These are phyloP conservation scores for Phialophora verrucosa DNA, from an alignment of 2,329 filamentous ascomycete genomes.

Conservation along the genomic window DNA sequence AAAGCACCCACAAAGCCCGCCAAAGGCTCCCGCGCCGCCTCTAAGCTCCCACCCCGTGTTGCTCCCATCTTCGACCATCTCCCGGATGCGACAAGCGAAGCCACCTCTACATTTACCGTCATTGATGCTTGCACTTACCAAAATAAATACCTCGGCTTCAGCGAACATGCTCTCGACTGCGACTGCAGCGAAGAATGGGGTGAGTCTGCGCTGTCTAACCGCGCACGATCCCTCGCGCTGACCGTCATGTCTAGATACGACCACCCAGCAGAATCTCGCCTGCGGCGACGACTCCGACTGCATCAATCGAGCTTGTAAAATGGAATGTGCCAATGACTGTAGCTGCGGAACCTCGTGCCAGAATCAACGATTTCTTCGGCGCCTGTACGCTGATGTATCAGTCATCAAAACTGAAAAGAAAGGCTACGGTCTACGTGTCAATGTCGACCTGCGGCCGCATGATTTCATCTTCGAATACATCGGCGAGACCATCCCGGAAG, in stretches of 20 bases:
- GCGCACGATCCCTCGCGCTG: conserved; percentile 21
- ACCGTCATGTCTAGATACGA: conserved; percentile 54
- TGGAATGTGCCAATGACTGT: conserved; percentile 89
- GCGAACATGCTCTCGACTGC: conserved; percentile 92
- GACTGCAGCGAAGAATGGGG: conserved; percentile 95
- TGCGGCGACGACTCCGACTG: conserved; percentile 97
- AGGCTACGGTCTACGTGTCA: conserved; percentile 86
- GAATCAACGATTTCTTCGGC: conserved; percentile 92
- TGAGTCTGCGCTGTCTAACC: conserved; percentile 58
- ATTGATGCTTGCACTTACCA: conserved; percentile 89
- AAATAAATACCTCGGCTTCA: conserved; percentile 86
- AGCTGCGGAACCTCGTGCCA: conserved; percentile 87
- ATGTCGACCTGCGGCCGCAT: conserved; percentile 75
- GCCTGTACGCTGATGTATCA: conserved; percentile 85
- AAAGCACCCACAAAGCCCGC: conserved; percentile 67
- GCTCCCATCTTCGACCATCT: conserved; percentile 74
- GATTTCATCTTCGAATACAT: conserved; percentile 99
- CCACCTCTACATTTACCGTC: conserved; percentile 76
- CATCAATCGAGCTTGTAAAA: conserved; percentile 97
- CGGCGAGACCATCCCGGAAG: conserved; percentile 95
- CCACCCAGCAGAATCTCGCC: conserved; percentile 70
- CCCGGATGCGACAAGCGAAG: conserved; percentile 77
- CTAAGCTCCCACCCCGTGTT: conserved; percentile 68
- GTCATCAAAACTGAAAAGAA: conserved; percentile 99
- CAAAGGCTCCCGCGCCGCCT: conserved; percentile 74